Conservation (phyloP, 495 filamentous ascomycete species). For the Neurospora discreta region DNA sequence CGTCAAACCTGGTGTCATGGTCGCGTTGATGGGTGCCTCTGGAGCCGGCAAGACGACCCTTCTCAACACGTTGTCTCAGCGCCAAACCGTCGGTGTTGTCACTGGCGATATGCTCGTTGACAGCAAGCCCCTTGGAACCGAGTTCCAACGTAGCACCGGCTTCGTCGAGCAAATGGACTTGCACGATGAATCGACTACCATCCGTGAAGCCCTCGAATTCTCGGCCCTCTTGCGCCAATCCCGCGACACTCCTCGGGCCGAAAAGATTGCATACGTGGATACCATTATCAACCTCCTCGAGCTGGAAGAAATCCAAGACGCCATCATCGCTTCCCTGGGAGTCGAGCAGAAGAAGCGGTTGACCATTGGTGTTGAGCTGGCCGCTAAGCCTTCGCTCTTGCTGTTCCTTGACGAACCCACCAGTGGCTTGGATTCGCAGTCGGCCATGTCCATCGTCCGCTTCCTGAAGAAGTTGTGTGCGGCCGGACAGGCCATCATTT, state of each 20-base stretch:
- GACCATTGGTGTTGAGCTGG: conserved; percentile 88
- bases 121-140: conserved; percentile 51
- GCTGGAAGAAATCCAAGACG: conserved; percentile 71
- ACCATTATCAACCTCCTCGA: conserved; percentile 79
- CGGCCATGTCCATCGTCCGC: conserved; percentile 68
- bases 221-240: conserved; percentile 73
- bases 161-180: conserved; percentile 85
- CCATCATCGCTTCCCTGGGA: conserved; percentile 69
- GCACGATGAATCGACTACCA: conserved; percentile 70
- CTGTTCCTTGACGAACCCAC: conserved; percentile 76
- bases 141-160: conserved; percentile 73
- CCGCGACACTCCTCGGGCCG: conserved; percentile 45
- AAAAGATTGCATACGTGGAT: conserved; percentile 78
- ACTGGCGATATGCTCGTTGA: conserved; percentile 70
- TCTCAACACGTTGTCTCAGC: conserved; percentile 59
- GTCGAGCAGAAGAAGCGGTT: conserved; percentile 51
- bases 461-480: conserved; percentile 77
- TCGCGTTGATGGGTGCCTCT: conserved; percentile 74
- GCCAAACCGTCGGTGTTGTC: conserved; percentile 61
- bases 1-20: conserved; percentile 70
- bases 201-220: conserved; percentile 76
- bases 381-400: conserved; percentile 68
- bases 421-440: conserved; percentile 76
- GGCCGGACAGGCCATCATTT: conserved; percentile 61
- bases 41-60: conserved; percentile 71